phyloP scores from a whole-genome alignment of 164 flowering plant genomes.

The Taxillus chinensis region DNA sequence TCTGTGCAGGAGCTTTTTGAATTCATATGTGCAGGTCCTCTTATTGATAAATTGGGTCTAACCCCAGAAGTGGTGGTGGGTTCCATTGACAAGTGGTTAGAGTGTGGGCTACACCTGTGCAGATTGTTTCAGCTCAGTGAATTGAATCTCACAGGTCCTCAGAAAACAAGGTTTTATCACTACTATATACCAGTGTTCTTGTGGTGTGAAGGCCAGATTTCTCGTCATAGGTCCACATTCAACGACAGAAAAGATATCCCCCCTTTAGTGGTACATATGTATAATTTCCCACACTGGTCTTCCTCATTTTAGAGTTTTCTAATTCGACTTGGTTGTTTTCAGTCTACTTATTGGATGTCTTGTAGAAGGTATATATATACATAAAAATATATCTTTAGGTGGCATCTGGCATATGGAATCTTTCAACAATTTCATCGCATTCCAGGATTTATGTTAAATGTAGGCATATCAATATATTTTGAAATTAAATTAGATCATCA shows the following conservation, averaged over 20 bases:
- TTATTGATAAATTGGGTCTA: slow-evolving; percentile 44
- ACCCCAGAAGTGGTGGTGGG: slow-evolving; percentile 50
- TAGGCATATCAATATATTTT: too few species aligned
- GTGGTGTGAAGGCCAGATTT: slow-evolving; percentile 91
- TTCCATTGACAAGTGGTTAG: slow-evolving; percentile 73
- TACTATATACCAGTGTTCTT: slow-evolving; percentile 87
- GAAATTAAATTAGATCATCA: too few species aligned
- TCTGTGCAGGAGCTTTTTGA: slow-evolving; percentile 70
- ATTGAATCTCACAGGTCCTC: slow-evolving; percentile 40
- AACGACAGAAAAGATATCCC: slow-evolving; percentile 69
- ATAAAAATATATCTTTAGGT: too few species aligned
- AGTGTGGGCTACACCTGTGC: slow-evolving; percentile 45
- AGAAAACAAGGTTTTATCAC: slow-evolving; percentile 76
- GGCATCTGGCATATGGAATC: too few species aligned
- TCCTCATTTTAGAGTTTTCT: neutral
- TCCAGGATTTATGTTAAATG: too few species aligned
- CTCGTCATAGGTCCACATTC: slow-evolving; percentile 47
- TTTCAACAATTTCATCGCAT: too few species aligned
- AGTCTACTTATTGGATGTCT: too few species aligned
- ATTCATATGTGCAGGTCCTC: slow-evolving; percentile 80
- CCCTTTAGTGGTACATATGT: slow-evolving; percentile 73
- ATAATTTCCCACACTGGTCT: neutral
- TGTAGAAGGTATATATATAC: too few species aligned
- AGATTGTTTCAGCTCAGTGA: slow-evolving; percentile 68
- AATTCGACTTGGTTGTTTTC: too few species aligned